Evolutionary conservation across 2,329 filamentous ascomycete species (phyloP).

Genomic region (Botrytis paeoniae): DNA sequence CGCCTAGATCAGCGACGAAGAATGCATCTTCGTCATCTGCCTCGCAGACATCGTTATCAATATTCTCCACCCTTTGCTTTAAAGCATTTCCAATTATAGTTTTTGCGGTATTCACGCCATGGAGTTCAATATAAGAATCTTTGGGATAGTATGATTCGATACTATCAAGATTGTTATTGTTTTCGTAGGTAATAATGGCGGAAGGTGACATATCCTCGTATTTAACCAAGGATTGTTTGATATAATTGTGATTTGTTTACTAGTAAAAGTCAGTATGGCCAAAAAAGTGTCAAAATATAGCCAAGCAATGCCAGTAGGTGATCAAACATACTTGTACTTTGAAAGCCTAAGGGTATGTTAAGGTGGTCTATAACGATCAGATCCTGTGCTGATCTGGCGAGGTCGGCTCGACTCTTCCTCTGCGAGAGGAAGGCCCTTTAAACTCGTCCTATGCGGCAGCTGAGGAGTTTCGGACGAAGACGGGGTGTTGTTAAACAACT

Average conservation of each 20-base stretch:
- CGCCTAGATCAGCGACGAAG: constrained; percentile 95
- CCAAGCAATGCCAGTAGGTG: neutral
- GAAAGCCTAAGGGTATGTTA: constrained; percentile 58
- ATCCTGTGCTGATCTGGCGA: constrained; percentile 87
- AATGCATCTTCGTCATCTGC: constrained; percentile 96
- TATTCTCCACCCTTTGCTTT: constrained; percentile 75
- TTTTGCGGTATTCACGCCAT: constrained; percentile 54
- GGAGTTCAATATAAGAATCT: constrained; percentile 31
- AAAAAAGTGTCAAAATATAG: neutral
- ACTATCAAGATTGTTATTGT: constrained; percentile 37
- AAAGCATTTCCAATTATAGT: constrained; percentile 83
- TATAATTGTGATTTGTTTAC: constrained; percentile 14
- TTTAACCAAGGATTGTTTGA: constrained; percentile 27
- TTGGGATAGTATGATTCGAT: constrained; percentile 34
- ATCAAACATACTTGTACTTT: constrained; percentile 29
- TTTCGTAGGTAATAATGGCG: constrained; percentile 54
- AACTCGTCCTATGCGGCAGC: constrained; percentile 99
- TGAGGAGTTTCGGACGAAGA: constrained; percentile 64
- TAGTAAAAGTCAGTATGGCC: constrained; percentile 14
- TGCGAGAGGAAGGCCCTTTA: constrained; percentile 97
- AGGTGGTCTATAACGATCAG: constrained; percentile 92
- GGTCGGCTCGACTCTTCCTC: constrained; percentile 99
- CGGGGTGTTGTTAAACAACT: constrained; percentile 49
- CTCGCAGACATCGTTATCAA: constrained; percentile 85
- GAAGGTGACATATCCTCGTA: constrained; percentile 63